Evolutionary conservation across 139 green algal species (phyloP), one percentile per base, ranked within the genome.

Genomic region (Deuterostichococcus epilithicus): DNA sequence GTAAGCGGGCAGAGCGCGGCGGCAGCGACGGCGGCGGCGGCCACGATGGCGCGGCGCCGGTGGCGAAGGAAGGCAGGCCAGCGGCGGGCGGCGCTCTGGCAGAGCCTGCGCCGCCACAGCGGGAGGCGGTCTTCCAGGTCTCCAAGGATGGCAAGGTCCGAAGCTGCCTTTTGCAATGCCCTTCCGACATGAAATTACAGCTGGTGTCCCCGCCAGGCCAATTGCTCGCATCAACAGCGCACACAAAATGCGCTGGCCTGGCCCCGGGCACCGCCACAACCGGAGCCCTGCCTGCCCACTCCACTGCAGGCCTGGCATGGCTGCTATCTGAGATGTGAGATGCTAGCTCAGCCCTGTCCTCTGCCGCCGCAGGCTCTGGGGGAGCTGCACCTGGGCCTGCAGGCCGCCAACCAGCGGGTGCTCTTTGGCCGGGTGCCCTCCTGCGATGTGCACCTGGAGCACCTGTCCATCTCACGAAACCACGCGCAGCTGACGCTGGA

Each of bases 401-500:
- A 86, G 34, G 68, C 38, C 5, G 66, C 71, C n/a, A 81, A 86
- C 42, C 89, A 94, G 80, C 78, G 87, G 28, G 79, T 82, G 36
- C 70, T 91, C 25, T 88, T 93, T 87, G 90, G 90, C 45, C 77
- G 83, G 22, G 37, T 76, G 74, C 79, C 86, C 5, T 86, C 85
- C 22, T 90, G 83, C 63, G 88, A 90, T 28, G 86, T 95, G 30
- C 76, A 87, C 13, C 39, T 93, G 81, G 88, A 94, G 86, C 91
- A 94, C 76, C 72, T 84, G 13, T 92, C 85, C 37, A 81, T 94
- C 33, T 90, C 79, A 5, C 74, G 90, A 22, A 86, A 91, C 59
- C 91, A 94, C 70, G 88, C 90, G 1, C 75, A 86, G 38, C 81
- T 92, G 35, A 82, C 82, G 3, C 73, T 79, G 6, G 84, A 90